phyloP scores from a whole-genome alignment of 495 filamentous ascomycete species.

The Xylaria scruposa region DNA sequence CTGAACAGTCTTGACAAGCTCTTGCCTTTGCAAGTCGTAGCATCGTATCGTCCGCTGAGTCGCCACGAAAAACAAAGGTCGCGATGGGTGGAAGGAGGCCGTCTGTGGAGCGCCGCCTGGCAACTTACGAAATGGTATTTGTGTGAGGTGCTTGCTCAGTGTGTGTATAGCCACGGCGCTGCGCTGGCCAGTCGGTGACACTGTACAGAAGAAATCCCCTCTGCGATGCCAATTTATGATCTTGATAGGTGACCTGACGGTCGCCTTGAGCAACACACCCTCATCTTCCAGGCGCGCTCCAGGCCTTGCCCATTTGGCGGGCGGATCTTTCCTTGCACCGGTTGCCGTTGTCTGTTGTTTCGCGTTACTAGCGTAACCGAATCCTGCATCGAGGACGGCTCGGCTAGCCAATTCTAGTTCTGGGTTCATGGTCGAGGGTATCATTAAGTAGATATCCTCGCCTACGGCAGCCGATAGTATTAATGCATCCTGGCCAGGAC shows the following conservation, averaged over 20 bases:
- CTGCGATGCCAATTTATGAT: conserved; percentile 93
- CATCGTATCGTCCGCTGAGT: conserved; percentile 89
- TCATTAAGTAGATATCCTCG: conserved; percentile 82
- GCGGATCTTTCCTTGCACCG: conserved; percentile 72
- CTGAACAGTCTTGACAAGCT: conserved; percentile 87
- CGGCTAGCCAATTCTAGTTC: conserved; percentile 75
- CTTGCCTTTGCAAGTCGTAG: conserved; percentile 89
- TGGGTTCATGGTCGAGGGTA: conserved; percentile 72
- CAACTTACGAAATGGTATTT: conserved; percentile 86
- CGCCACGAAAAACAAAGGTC: conserved; percentile 93
- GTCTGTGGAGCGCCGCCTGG: conserved; percentile 84
- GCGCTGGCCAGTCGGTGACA: conserved; percentile 78
- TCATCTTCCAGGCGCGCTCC: conserved; percentile 72
- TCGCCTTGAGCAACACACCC: conserved; percentile 77
- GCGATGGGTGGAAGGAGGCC: conserved; percentile 90
- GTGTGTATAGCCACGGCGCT: conserved; percentile 95
- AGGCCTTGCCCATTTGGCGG: conserved; percentile 84
- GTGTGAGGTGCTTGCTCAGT: conserved; percentile 89
- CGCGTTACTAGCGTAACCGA: conserved; percentile 81
- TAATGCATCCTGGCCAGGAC: conserved; percentile 79
- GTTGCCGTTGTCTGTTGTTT: conserved; percentile 59
- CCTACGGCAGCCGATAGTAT: conserved; percentile 84
- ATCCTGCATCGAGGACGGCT: conserved; percentile 82
- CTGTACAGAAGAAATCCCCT: conserved; percentile 93
- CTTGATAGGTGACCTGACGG: conserved; percentile 83